These are phyloP conservation scores for Phytophthora sansomeana DNA, from an alignment of 352 stramenopile genomes.

Conservation along the genomic window DNA sequence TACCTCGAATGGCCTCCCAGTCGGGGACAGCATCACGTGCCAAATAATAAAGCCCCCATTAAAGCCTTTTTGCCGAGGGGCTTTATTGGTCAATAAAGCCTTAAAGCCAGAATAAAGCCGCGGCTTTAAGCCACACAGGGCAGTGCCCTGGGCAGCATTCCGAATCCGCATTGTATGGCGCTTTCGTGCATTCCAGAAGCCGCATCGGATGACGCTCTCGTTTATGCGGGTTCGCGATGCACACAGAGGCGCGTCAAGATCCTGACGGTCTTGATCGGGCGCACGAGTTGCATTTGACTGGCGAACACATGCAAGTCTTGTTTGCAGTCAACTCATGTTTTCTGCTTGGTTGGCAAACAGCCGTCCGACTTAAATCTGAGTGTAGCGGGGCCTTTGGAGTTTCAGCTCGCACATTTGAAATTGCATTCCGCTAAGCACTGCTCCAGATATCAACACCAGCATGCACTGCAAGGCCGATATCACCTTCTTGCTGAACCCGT, in stretches of 20 bases:
- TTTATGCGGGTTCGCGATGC: conserved; percentile 13
- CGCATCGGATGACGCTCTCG: conserved; percentile 10
- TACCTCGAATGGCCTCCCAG: too few species aligned
- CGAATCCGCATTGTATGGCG: background rate
- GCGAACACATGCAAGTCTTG: conserved; percentile 6
- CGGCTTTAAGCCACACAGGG: background rate
- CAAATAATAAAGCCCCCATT: background rate
- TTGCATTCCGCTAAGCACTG: conserved; percentile 7
- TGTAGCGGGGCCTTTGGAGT: background rate
- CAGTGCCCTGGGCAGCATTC: background rate
- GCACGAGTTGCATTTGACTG: conserved; percentile 9
- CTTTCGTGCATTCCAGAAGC: conserved; percentile 18
- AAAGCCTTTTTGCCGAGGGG: background rate
- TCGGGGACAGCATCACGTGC: too few species aligned
- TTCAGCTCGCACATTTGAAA: conserved; percentile 20
- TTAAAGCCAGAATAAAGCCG: background rate
- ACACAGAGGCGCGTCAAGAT: conserved; percentile 9
- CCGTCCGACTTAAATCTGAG: conserved; percentile 3
- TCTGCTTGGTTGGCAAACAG: conserved; percentile 14
- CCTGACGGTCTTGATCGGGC: conserved; percentile 12
- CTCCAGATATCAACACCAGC: background rate
- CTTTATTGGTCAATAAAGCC: background rate
- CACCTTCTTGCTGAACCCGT: conserved; percentile 48
- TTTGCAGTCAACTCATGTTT: conserved; percentile 4
- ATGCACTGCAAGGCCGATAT: conserved; percentile 51